phyloP scores from a whole-genome alignment of 2,329 filamentous ascomycete species.

The Hypoxylon sp. region DNA sequence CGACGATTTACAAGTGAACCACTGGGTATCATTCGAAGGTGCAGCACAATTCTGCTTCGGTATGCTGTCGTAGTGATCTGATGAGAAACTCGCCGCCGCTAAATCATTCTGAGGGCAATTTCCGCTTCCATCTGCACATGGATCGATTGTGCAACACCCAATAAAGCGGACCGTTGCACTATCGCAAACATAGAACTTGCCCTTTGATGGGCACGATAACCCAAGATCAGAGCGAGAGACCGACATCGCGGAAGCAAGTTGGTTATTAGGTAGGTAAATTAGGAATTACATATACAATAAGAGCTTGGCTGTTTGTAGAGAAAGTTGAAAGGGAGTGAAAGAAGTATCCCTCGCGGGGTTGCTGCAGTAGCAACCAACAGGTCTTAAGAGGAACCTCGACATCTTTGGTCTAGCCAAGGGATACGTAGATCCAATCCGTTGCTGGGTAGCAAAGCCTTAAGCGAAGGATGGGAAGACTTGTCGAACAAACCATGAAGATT shows the following conservation, averaged over 20 bases:
- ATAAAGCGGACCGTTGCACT: constrained; percentile 55
- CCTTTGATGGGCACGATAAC: constrained; percentile 52
- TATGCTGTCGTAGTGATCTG: constrained; percentile 52
- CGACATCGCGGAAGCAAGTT: constrained; percentile 35
- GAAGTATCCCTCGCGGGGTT: constrained; percentile 18
- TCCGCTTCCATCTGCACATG: constrained; percentile 55
- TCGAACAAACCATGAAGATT: constrained; percentile 34
- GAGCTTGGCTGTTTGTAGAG: constrained; percentile 8
- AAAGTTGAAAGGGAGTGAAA: constrained; percentile 29
- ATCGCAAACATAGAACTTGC: constrained; percentile 53
- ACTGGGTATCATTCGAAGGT: constrained; percentile 44
- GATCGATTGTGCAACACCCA: constrained; percentile 58
- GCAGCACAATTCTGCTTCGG: constrained; percentile 54
- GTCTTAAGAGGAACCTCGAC: constrained; percentile 30
- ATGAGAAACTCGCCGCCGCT: constrained; percentile 54
- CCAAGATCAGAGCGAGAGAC: constrained; percentile 44
- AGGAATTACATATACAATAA: constrained; percentile 15
- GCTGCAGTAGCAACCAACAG: constrained; percentile 24
- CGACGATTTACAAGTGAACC: constrained; percentile 55
- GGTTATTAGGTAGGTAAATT: constrained; percentile 16
- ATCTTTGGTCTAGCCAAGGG: constrained; percentile 21
- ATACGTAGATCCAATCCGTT: constrained; percentile 31
- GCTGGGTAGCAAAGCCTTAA: constrained; percentile 5
- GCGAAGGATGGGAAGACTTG: constrained; percentile 41
- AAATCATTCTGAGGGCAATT: constrained; percentile 55